Evolutionary conservation across 139 green algal species (phyloP).

Genomic region (Pleodorina starrii): DNA sequence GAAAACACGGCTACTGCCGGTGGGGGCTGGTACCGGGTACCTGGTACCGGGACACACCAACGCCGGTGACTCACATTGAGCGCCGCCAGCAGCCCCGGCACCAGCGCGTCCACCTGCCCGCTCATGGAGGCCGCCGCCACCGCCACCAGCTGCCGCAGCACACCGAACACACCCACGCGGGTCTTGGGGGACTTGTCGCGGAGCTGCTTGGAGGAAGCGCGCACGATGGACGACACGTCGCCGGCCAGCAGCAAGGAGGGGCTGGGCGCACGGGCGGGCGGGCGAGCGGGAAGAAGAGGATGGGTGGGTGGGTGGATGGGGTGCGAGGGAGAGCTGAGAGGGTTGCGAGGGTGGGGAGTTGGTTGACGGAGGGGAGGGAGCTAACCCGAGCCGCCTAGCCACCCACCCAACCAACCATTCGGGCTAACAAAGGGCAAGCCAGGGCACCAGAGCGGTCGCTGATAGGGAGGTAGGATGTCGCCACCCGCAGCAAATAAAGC

Average conservation of each 20-base stretch:
- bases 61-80: slow-evolving; percentile 68
- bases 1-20: too few species aligned
- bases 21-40: too few species aligned
- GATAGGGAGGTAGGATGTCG: too few species aligned
- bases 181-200: slow-evolving; percentile 85
- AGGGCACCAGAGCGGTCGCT: too few species aligned
- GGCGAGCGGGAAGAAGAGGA: too few species aligned
- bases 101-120: slow-evolving; percentile 70
- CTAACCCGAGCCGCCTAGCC: too few species aligned
- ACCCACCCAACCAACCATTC: too few species aligned
- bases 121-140: slow-evolving; percentile 73
- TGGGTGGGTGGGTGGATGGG: too few species aligned
- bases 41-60: too few species aligned
- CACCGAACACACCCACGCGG: slow-evolving; percentile 73
- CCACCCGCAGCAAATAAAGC: too few species aligned
- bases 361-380: too few species aligned
- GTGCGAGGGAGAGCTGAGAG: neutral
- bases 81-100: slow-evolving; percentile 74
- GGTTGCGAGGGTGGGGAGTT: neutral
- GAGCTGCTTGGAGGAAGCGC: slow-evolving; percentile 76
- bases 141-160: slow-evolving; percentile 83
- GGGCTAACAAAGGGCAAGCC: too few species aligned
- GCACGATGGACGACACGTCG: slow-evolving; percentile 75
- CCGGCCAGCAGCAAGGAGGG: slow-evolving; percentile 61
- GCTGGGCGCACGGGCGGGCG: slow-evolving; percentile 37